These are phyloP conservation scores for Schizophyllum commune DNA, from an alignment of 1,284 basidiomycete species.

Conservation along the genomic window DNA sequence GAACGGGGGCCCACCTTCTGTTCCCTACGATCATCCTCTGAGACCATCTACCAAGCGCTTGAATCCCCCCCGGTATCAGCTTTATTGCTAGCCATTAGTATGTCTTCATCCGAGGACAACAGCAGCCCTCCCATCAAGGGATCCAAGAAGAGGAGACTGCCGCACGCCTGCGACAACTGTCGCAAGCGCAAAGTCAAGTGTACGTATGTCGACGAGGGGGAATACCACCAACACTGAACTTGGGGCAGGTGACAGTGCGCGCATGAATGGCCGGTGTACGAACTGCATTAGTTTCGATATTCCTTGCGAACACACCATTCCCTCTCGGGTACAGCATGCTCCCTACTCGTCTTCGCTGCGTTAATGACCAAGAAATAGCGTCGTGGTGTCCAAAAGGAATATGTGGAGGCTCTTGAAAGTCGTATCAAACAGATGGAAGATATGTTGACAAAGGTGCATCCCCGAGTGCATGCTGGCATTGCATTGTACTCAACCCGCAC, in stretches of 20 bases:
- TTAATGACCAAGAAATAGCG: slow-evolving; percentile 28
- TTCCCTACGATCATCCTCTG: no score
- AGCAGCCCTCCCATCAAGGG: background rate
- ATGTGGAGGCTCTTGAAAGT: slow-evolving; percentile 52
- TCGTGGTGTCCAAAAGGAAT: slow-evolving; percentile 62
- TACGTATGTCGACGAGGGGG: slow-evolving; percentile 9
- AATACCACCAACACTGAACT: background rate
- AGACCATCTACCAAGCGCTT: no score
- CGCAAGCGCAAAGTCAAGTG: slow-evolving; percentile 31
- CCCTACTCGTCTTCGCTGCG: background rate
- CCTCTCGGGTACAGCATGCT: slow-evolving; percentile 37
- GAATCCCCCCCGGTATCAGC: no score
- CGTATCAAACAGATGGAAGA: slow-evolving; percentile 50
- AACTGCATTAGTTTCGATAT: slow-evolving; percentile 60
- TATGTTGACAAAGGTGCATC: slow-evolving; percentile 36
- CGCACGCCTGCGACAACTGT: slow-evolving; percentile 29
- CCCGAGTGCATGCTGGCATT: background rate
- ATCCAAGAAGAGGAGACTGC: slow-evolving; percentile 21
- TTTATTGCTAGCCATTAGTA: background rate
- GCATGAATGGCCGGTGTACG: slow-evolving; percentile 46
- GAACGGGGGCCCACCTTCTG: no score
- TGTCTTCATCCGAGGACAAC: background rate
- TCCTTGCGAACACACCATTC: slow-evolving; percentile 57
- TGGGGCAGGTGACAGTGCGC: slow-evolving; percentile 41
- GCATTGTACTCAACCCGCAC: background rate